Percentiles rank a stretch among this genome's conserved stretches.
Evolutionary conservation across 805 yeast species (phyloP).

Genomic region (Metschnikowia kofuensis): DNA sequence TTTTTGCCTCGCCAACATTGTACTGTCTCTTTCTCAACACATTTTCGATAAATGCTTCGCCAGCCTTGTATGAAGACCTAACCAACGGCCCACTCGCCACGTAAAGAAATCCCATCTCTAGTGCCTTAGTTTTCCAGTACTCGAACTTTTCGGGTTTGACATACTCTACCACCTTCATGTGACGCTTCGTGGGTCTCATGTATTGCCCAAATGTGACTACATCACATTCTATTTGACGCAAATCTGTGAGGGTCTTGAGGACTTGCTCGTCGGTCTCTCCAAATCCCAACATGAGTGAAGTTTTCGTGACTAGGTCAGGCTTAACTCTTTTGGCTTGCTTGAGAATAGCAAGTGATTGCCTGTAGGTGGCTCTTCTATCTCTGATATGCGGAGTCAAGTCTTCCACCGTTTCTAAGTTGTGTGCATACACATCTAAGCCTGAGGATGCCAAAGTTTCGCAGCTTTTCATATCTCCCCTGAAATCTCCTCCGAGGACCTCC

Average conservation of each 20-base stretch:
- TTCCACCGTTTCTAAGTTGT: constrained; percentile 94
- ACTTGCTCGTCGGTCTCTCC: constrained; percentile 95
- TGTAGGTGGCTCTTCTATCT: constrained; percentile 94
- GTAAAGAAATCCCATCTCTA: constrained; percentile 87
- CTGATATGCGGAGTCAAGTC: constrained; percentile 91
- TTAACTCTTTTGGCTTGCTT: constrained; percentile 75
- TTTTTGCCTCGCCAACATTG: constrained; percentile 38
- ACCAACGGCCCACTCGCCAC: constrained; percentile 98
- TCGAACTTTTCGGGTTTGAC: constrained; percentile 93
- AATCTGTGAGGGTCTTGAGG: constrained; percentile 66
- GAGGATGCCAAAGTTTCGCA: constrained; percentile 77
- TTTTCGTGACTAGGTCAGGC: constrained; percentile 80
- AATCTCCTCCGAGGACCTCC: constrained; percentile 93
- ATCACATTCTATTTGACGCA: constrained; percentile 77
- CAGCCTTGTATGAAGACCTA: constrained; percentile 96
- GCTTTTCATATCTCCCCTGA: constrained; percentile 83
- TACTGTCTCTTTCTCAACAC: constrained; percentile 74
- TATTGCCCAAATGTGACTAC: constrained; percentile 98
- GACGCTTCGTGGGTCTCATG: constrained; percentile 98
- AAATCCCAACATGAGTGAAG: constrained; percentile 93
- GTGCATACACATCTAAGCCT: constrained; percentile 95
- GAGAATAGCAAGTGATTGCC: constrained; percentile 79
- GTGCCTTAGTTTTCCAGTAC: constrained; percentile 83
- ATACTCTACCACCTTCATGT: constrained; percentile 96
- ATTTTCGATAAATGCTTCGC: constrained; percentile 95